These are phyloP conservation scores for Populus tomentosa DNA, from an alignment of 441 rosid genomes.

Conservation along the genomic window DNA sequence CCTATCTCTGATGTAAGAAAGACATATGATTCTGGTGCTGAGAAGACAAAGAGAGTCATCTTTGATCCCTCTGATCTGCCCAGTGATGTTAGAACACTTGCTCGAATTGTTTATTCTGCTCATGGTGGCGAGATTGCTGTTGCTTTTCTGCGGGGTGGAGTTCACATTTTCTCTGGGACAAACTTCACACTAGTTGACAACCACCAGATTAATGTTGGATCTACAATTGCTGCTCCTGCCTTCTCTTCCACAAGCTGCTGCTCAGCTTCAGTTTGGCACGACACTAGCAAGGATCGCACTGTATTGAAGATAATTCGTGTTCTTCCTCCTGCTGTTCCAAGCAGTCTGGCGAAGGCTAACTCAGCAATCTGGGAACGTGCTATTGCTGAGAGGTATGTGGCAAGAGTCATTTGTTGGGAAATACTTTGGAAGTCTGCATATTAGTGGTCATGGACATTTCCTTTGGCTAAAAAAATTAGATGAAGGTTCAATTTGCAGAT, in stretches of 20 bases:
- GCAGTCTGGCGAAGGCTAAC: no score
- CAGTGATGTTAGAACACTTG: conserved; percentile 96
- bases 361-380: no score
- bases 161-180: conserved; percentile 98
- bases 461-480: neutral
- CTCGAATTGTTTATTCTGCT: conserved; percentile 94
- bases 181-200: conserved; percentile 79
- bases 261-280: no score
- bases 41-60: conserved; percentile 61
- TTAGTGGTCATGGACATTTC: neutral
- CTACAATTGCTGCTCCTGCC: conserved; percentile 97
- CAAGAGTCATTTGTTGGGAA: no score
- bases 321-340: no score
- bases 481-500: neutral
- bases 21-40: conserved; percentile 48
- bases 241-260: conserved; percentile 51
- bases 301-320: no score
- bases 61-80: conserved; percentile 99
- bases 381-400: no score
- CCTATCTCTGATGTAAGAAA: conserved; percentile 50
- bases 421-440: neutral
- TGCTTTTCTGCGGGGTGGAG: conserved; percentile 96
- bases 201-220: conserved; percentile 94
- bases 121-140: conserved; percentile 99
- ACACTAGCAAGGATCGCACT: no score